phyloP scores from a whole-genome alignment of 805 yeast genomes.

The Candida odintsovae region DNA sequence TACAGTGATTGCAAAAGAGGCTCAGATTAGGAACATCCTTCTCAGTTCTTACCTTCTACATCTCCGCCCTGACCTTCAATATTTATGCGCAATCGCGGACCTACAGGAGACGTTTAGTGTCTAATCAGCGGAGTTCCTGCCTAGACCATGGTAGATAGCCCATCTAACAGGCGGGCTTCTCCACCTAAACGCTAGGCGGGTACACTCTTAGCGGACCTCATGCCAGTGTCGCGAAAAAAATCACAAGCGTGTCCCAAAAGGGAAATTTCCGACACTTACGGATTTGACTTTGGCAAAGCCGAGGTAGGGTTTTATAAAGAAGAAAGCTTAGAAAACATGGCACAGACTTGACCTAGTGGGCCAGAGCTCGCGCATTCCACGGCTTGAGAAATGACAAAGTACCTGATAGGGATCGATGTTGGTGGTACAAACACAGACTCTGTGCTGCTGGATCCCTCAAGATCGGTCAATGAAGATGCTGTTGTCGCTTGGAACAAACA shows the following conservation, averaged over 20 bases:
- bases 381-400: constrained; percentile 8
- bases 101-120: background rate
- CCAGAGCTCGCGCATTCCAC: background rate
- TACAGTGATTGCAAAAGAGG: no score
- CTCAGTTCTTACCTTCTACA: no score
- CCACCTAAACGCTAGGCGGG: background rate
- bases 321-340: no score
- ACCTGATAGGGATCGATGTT: constrained; percentile 42
- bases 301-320: no score
- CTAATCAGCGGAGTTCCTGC: background rate
- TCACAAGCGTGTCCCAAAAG: background rate
- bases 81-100: no score
- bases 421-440: constrained; percentile 49
- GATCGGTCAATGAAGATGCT: constrained; percentile 23
- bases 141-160: no score
- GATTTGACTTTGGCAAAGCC: background rate
- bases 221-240: no score
- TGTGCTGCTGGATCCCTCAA: constrained; percentile 36
- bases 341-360: background rate
- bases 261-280: background rate
- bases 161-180: background rate
- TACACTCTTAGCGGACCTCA: no score
- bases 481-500: constrained; percentile 39
- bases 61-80: no score
- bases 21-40: no score